phyloP scores from a whole-genome alignment of 148 eudicot species.

The Drosera capensis region DNA sequence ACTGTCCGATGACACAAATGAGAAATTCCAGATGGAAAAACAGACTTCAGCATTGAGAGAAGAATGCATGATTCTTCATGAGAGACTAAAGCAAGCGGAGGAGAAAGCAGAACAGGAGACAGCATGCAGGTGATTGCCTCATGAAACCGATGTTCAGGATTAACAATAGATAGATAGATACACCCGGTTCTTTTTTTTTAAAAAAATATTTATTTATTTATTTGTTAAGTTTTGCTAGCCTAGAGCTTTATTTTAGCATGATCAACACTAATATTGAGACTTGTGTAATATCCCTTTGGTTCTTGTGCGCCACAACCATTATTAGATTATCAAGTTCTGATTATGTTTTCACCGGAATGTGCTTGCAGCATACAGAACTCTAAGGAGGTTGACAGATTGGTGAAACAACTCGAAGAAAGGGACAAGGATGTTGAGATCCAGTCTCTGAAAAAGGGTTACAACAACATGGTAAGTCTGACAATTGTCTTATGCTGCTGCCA shows the following conservation, averaged over 20 bases:
- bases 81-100: slow-evolving; percentile 32
- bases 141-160: background rate
- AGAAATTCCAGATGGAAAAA: slow-evolving; percentile 27
- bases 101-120: slow-evolving; percentile 30
- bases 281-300: too few relatives aligned
- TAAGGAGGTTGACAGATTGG: slow-evolving; percentile 34
- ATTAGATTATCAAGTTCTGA: background rate
- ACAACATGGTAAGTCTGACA: slow-evolving; percentile 20
- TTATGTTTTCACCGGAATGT: background rate
- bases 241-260: too few relatives aligned
- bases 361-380: slow-evolving; percentile 43
- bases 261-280: too few relatives aligned
- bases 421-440: slow-evolving; percentile 13
- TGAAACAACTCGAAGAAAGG: slow-evolving; percentile 19
- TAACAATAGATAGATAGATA: too few relatives aligned
- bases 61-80: slow-evolving; percentile 32
- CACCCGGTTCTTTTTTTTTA: background rate
- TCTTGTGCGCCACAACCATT: background rate
- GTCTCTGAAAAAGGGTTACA: slow-evolving; percentile 8
- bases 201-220: too few relatives aligned
- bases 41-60: slow-evolving; percentile 35
- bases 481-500: background rate
- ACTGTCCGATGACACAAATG: slow-evolving; percentile 5
- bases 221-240: too few relatives aligned
- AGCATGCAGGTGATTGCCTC: slow-evolving; percentile 28